Percentiles rank a stretch among this genome's conserved stretches.
Evolutionary conservation across 306 rosid genomes (phyloP).

Genomic region (Hippophae gyantsensis): DNA sequence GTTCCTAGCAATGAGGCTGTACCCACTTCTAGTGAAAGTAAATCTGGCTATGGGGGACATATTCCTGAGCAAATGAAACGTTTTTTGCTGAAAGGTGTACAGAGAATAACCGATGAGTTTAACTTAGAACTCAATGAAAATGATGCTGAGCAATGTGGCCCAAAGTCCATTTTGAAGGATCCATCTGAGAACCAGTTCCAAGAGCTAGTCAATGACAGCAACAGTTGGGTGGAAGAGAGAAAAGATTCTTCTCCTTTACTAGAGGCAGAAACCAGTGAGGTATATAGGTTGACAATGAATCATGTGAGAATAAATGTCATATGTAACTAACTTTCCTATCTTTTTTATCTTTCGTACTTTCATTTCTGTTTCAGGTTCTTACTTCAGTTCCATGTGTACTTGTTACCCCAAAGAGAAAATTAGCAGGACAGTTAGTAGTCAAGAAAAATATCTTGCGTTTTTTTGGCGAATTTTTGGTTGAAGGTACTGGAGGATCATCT

Average conservation of each 20-base stretch:
- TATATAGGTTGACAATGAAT: conserved; percentile 17
- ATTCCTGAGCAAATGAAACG: conserved; percentile 94
- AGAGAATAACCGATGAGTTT: conserved; percentile 81
- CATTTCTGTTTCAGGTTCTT: conserved; percentile 65
- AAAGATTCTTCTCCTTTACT: conserved; percentile 46
- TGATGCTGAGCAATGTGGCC: conserved; percentile 48
- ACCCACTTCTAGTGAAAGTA: conserved; percentile 49
- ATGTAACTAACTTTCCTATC: not conserved
- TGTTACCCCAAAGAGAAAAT: conserved; percentile 79
- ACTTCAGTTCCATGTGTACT: conserved; percentile 74
- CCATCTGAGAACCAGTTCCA: conserved; percentile 45
- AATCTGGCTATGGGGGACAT: conserved; percentile 55
- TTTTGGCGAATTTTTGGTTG: conserved; percentile 78
- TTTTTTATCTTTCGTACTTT: conserved; percentile 7
- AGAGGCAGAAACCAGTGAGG: conserved; percentile 80
- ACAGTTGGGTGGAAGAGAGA: conserved; percentile 52
- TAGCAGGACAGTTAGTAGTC: conserved; percentile 87
- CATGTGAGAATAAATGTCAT: no score
- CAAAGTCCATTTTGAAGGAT: conserved; percentile 33
- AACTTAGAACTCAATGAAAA: conserved; percentile 47
- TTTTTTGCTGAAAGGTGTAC: conserved; percentile 75
- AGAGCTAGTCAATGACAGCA: conserved; percentile 48
- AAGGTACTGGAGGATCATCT: conserved; percentile 91
- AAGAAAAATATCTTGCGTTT: conserved; percentile 89
- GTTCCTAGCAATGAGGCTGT: conserved; percentile 29